Evolutionary conservation across 2,329 filamentous ascomycete genomes (phyloP), one percentile per base, ranked within the genome.

Genomic region (Lojkania enalia): DNA sequence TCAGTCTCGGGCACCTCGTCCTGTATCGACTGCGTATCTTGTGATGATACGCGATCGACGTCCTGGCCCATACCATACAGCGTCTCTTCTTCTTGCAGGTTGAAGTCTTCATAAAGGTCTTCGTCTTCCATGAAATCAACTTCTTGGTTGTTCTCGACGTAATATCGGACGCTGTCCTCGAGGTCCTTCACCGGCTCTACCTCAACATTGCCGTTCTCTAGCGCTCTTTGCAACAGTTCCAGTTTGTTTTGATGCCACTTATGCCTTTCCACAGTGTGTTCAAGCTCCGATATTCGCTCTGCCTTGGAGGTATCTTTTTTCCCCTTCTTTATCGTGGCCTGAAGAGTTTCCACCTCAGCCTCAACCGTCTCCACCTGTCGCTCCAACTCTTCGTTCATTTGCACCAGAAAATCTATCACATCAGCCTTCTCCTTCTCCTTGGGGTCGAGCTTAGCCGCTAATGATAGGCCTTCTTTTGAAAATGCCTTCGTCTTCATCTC

Each of bases 401-500:
- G 81, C 51, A 84, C 85, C 35, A 99, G 77, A 73, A 97, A 97
- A 45, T 96, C 87, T 74, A 86, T 83, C 20, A 88, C 81, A 61
- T 97, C 92, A 51, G 88, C 78, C 74, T 96, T 95, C 69, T 95
- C 92, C 71, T 95, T 90, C 71, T 97, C 94, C 69, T 91, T 95
- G n/a, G 94, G 94, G 74, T 99, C 94, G 54, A 97, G 81, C 72
- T 95, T 95, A 39, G 90, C 86, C 19, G 90, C 90, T 40, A 92
- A 88, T 53, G 89, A 94, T 55, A 99, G 76, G 33, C 94, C 94
- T 74, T 97, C 94, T 78, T 99, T 97, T 51, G 94, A 97, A 74
- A 96, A 99, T 50, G 94, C 94, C 73, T 99, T 99, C 45, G 94
- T 99, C 79, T 99, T 99, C 94, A 99, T 97, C 65, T 96, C 94